Conservation (phyloP, 1,284 basidiomycete genomes). For the Ceratobasidium sp. region DNA sequence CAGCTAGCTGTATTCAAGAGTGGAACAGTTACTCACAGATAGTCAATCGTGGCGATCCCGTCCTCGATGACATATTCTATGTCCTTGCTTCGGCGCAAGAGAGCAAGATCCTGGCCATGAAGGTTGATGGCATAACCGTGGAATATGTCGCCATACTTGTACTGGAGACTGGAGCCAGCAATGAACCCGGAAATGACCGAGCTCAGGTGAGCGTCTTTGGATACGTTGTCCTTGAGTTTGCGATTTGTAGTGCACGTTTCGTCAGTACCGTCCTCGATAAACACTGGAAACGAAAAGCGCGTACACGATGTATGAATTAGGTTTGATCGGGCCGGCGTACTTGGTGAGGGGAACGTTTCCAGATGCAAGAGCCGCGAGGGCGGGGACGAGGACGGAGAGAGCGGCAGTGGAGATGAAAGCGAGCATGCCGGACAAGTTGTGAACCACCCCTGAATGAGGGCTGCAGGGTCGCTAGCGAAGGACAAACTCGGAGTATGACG, state of each 20-base stretch:
- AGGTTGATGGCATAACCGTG: conserved; percentile 47
- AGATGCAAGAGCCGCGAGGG: conserved; percentile 34
- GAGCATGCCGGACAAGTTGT: too few relatives aligned
- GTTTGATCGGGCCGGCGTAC: conserved; percentile 26
- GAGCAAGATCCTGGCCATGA: conserved; percentile 32
- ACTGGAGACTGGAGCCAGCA: not conserved
- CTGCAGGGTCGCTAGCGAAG: too few relatives aligned
- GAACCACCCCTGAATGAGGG: too few relatives aligned
- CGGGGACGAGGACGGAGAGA: conserved; percentile 38
- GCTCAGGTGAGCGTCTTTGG: conserved; percentile 22
- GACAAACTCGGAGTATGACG: too few relatives aligned
- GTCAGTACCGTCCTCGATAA: not conserved
- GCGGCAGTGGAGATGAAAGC: conserved; percentile 23
- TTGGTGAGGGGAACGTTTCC: conserved; percentile 30
- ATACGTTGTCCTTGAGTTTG: conserved; percentile 36
- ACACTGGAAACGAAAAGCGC: not conserved
- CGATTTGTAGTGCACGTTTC: not conserved
- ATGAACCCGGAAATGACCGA: not conserved
- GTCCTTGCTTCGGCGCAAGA: conserved; percentile 38
- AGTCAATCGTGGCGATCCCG: conserved; percentile 30
- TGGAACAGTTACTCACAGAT: too few relatives aligned
- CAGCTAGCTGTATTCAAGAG: too few relatives aligned
- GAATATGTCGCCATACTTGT: conserved; percentile 44
- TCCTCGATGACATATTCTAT: conserved; percentile 46
- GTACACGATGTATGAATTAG: conserved; percentile 40